A percentile compares a stretch with the other conserved stretches of the same genome.
Evolutionary conservation across 805 yeast species (phyloP).

Genomic region (Yarrowia bubula): DNA sequence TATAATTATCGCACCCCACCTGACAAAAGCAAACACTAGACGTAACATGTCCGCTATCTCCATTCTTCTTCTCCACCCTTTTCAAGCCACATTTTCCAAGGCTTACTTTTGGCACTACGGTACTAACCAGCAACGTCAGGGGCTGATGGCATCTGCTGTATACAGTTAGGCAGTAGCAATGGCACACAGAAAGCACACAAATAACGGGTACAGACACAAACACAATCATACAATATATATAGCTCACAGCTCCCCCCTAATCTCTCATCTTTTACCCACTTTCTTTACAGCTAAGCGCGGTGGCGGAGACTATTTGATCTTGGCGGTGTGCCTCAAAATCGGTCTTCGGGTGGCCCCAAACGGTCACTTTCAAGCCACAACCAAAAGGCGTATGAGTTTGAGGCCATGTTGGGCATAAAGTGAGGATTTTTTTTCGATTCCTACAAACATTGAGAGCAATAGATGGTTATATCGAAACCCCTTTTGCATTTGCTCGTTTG

Average conservation of each 20-base stretch:
- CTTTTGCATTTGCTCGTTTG: too few relatives aligned
- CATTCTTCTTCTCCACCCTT: background rate
- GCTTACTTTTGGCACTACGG: background rate
- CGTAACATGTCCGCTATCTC: constrained; percentile 9
- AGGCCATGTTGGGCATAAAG: too few relatives aligned
- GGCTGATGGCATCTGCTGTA: background rate
- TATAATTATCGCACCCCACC: background rate
- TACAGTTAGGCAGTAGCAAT: background rate
- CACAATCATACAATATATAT: background rate
- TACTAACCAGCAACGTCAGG: background rate
- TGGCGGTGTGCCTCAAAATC: background rate
- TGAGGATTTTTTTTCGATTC: too few relatives aligned
- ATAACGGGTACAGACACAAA: background rate
- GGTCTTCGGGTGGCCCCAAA: background rate
- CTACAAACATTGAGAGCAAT: too few relatives aligned
- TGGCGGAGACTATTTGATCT: background rate
- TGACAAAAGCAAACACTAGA: background rate
- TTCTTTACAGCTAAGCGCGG: background rate
- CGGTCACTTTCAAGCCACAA: background rate
- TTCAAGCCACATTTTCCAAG: background rate
- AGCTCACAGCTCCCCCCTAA: background rate
- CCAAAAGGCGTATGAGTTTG: too few relatives aligned
- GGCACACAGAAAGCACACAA: background rate
- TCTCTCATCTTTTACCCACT: background rate
- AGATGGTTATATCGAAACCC: too few relatives aligned